Conservation (phyloP, 2,329 filamentous ascomycete genomes). For the Chaetomium globosum region DNA sequence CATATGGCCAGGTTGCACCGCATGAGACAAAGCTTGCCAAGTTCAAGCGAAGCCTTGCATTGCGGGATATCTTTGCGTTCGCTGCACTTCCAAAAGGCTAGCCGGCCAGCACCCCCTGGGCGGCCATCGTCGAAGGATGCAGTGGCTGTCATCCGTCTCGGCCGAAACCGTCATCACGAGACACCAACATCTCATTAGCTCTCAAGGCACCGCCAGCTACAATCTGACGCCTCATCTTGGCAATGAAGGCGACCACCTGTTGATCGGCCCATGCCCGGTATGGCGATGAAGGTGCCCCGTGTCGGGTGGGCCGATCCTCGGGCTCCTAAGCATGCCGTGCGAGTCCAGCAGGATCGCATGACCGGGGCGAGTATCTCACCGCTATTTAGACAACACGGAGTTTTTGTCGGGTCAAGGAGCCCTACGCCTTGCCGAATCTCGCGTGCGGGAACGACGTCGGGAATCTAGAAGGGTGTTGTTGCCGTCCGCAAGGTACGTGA, state of each 20-base stretch:
- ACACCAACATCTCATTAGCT: neutral
- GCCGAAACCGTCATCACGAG: conserved; percentile 11
- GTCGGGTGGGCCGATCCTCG: conserved; percentile 6
- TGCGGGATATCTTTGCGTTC: neutral
- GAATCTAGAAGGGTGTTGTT: conserved; percentile 7
- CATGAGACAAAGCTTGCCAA: neutral
- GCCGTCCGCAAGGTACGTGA: conserved; percentile 14
- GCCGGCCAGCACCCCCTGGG: neutral
- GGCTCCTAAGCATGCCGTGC: conserved; percentile 3
- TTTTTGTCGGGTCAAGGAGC: neutral
- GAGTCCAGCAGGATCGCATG: conserved; percentile 14
- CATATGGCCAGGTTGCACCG: conserved; percentile 8
- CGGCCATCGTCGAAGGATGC: neutral
- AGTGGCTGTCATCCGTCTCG: conserved; percentile 8
- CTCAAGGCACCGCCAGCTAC: neutral
- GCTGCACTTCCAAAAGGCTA: neutral
- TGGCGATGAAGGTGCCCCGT: conserved; percentile 3
- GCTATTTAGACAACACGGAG: neutral
- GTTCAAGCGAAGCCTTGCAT: neutral
- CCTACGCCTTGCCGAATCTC: conserved; percentile 7
- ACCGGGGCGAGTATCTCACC: conserved; percentile 5
- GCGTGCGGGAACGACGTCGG: conserved; percentile 4
- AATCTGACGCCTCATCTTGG: conserved; percentile 23
- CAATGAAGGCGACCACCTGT: conserved; percentile 15
- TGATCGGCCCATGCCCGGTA: neutral